Base-by-base conservation (phyloP, 2,329 filamentous ascomycete genomes). In the Phialophora expanda region DNA sequence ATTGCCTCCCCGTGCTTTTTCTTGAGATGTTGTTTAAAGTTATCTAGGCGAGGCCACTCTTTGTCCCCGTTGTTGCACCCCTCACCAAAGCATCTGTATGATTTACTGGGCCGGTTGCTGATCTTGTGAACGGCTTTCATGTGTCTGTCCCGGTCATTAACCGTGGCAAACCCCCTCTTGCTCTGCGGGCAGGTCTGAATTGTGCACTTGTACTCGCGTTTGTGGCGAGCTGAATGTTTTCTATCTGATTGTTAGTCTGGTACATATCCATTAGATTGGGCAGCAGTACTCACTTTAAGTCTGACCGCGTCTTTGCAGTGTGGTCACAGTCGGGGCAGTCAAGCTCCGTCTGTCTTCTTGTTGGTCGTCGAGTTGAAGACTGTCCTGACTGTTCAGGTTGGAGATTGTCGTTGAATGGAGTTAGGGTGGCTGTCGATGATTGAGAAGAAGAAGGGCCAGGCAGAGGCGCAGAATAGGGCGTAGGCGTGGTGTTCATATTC, bases 71-170 rank as follows among this genome's bases (percentile, higher is more conserved):
- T 84, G 26, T 79, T 81, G 72, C 90, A 92, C 24, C 79, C 73
- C 6, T 77, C 77, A 5, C 85, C 79, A 58, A 82, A 82, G 74
- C 91, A 95, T 63, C 82, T 84, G 69, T 84, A 91, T 46, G 81
- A 81, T 66, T 84, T 84, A 53, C 79, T 81, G 0, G 66, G 66
- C 22, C 67, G 62, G 24, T 63, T 71, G 78, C 79, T 8, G 59
- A 83, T 79, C 26, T 78, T 80, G 75, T 97, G 93, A 5, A 90
- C 87, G 66, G 88, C 90, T 73, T 86, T 87, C 71, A 85, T 87
- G 75, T 97, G 93, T 60, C 93, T 84, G n/a, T 89, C 85, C 12
- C 94, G 85, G 72, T 97, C 93, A 75, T 96, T 96, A 20, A 80
- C 77, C 0, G 92, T 96, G 20, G 89, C 88, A 73, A 96, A 97